Evolutionary conservation across 441 rosid species (phyloP).

Genomic region (Gossypium laxum): DNA sequence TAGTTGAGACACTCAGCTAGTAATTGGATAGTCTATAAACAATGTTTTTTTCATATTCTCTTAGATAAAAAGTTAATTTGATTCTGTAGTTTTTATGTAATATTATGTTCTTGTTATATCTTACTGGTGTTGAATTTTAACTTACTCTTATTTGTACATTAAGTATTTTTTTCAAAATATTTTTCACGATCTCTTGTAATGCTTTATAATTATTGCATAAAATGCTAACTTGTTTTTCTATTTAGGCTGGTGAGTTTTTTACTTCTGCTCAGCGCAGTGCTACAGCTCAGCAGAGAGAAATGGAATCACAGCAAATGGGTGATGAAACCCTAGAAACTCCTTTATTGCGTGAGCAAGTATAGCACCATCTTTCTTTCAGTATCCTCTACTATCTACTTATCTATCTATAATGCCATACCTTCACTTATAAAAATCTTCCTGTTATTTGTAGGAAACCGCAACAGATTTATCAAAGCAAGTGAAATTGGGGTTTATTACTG

Average conservation of each 20-base stretch:
- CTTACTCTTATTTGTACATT: neutral
- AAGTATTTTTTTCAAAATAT: neutral
- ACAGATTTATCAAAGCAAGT: conserved; percentile 75
- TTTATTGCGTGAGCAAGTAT: conserved; percentile 55
- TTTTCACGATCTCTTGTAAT: neutral
- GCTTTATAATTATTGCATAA: neutral
- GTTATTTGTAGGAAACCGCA: conserved; percentile 40
- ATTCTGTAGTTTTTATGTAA: neutral
- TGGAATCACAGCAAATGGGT: conserved; percentile 39
- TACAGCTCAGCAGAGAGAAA: conserved; percentile 59
- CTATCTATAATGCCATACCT: neutral
- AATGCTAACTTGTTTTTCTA: conserved; percentile 5
- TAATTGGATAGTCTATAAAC: neutral
- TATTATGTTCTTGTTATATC: neutral
- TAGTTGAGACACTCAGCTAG: neutral
- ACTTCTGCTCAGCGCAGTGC: conserved; percentile 55
- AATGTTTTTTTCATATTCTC: neutral
- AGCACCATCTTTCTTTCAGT: neutral
- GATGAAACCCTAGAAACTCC: conserved; percentile 70
- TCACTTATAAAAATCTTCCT: conserved; percentile 8
- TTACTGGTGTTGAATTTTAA: neutral
- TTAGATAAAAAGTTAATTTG: neutral
- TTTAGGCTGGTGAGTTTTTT: conserved; percentile 72
- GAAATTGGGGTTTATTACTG: conserved; percentile 69
- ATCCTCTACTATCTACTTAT: neutral